Percentiles rank a stretch among this genome's conserved stretches.
Conservation (phyloP, 331 rosid species). For the Telfairia occidentalis region DNA sequence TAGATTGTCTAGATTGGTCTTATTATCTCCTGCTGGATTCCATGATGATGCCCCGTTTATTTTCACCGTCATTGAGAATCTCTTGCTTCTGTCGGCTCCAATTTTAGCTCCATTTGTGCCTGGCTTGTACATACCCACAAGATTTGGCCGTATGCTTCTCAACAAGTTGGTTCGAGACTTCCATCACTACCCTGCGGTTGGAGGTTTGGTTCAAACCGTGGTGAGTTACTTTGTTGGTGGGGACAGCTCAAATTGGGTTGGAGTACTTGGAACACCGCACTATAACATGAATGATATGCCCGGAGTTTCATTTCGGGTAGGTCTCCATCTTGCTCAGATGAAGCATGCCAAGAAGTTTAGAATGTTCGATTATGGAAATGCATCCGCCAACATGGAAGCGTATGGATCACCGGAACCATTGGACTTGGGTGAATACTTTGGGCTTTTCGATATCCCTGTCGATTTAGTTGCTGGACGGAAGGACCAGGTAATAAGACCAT, state of each 20-base stretch:
- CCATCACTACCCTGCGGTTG: constrained; percentile 81
- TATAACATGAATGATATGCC: constrained; percentile 98
- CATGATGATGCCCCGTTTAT: constrained; percentile 60
- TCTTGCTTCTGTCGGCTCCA: constrained; percentile 48
- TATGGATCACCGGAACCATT: constrained; percentile 63
- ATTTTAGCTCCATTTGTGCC: constrained; percentile 56
- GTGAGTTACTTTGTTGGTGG: constrained; percentile 86
- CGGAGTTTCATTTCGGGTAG: constrained; percentile 60
- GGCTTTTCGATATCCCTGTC: constrained; percentile 60
- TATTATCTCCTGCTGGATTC: constrained; percentile 89
- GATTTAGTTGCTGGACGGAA: constrained; percentile 83
- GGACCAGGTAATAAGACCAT: constrained; percentile 77
- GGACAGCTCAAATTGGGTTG: constrained; percentile 97
- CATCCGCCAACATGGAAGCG: constrained; percentile 36
- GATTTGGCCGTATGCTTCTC: constrained; percentile 82
- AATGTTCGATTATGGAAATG: constrained; percentile 63
- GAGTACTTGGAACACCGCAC: constrained; percentile 75
- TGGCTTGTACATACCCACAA: constrained; percentile 77
- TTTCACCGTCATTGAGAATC: constrained; percentile 39
- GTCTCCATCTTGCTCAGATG: constrained; percentile 82
- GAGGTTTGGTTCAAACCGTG: constrained; percentile 87
- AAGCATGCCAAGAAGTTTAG: constrained; percentile 54
- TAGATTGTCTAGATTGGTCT: constrained; percentile 68
- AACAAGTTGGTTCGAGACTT: constrained; percentile 85
- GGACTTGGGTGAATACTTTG: constrained; percentile 54